Evolutionary conservation across 192 early-diverging fungal genomes (phyloP), one percentile per base, ranked within the genome.

Genomic region (Umbelopsis sp.): DNA sequence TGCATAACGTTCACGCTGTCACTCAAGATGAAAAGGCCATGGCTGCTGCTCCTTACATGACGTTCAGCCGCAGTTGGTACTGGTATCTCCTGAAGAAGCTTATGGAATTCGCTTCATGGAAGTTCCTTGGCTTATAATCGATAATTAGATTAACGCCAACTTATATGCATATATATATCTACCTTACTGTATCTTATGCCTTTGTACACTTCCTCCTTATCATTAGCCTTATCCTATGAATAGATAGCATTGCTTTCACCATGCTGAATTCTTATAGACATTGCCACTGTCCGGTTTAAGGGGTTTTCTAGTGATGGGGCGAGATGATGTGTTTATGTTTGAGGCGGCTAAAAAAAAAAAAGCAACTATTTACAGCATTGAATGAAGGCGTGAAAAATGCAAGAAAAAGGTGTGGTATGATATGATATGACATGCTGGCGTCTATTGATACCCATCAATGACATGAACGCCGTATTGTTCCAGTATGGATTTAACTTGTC

Each of bases 91-190:
- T 68, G 6, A 69, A 43, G n/a, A 74, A 74, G n/a, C 0, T 62
- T 0, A 62, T 69, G 67, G 31, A 29, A 34, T 56, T 69, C 10
- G 38, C 31, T 6, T 62, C 66, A 16, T 74, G 73, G 73, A 74
- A 69, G 43, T 44, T 74, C 41, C 68, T 74, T 74, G 73, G 73
- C 22, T 31, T 62, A 22, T 74, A 59, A 59, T 49, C 47, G 20
- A 17, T n/a, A 1, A 9, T 16, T 21, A n/a, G 16, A 49, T 49
- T 49, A 49, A 41, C 12, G 4, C 3, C 8, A 6, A 38, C 36
- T 38, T 41, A 41, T 41, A 41, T 11, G 12, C 38, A 1, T 5
- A 6, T 6, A 1, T 41, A 41, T 41, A 41, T 41, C 8, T 11
- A 41, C 12, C 38, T 41, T 41, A 41, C 38, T 1, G 12, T 41